Evolutionary conservation across 352 stramenopile species (phyloP).

Genomic region (Salisapilia sapeloensis): DNA sequence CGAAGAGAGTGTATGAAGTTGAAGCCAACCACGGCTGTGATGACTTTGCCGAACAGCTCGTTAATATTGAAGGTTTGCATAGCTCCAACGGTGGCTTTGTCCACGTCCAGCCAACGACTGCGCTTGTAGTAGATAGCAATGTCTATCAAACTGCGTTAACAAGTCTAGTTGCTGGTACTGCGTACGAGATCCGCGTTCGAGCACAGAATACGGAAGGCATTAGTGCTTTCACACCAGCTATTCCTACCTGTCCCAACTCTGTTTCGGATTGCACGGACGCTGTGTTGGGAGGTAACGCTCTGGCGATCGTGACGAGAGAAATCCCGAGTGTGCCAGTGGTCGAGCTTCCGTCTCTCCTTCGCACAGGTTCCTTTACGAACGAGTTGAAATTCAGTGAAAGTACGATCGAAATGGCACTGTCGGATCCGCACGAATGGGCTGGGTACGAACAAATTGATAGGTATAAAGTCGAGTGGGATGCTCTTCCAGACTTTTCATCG

Average conservation of each 20-base stretch:
- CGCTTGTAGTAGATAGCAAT: neutral
- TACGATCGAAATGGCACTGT: conserved; percentile 35
- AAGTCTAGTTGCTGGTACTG: conserved; percentile 18
- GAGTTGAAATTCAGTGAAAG: conserved; percentile 46
- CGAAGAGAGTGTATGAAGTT: conserved; percentile 21
- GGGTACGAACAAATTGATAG: conserved; percentile 67
- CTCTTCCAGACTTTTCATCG: conserved; percentile 34
- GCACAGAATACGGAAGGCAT: conserved; percentile 77
- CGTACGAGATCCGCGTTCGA: conserved; percentile 72
- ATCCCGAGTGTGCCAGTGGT: conserved; percentile 28
- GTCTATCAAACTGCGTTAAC: conserved; percentile 7
- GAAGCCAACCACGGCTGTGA: conserved; percentile 43
- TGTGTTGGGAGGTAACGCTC: conserved; percentile 1
- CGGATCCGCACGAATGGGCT: conserved; percentile 45
- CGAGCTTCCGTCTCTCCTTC: conserved; percentile 25
- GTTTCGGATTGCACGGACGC: conserved; percentile 56
- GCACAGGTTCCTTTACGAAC: conserved; percentile 16
- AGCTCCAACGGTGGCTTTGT: conserved; percentile 21
- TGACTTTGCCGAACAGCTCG: conserved; percentile 13
- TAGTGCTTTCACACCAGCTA: conserved; percentile 29
- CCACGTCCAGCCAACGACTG: conserved; percentile 6
- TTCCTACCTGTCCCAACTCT: conserved; percentile 74
- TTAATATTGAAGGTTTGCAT: conserved; percentile 29
- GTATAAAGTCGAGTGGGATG: conserved; percentile 87
- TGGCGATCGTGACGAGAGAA: conserved; percentile 32